A percentile compares a stretch with the other conserved stretches of the same genome.
Conservation (phyloP, 768 basidiomycete species). For the Gautieria morchelliformis region DNA sequence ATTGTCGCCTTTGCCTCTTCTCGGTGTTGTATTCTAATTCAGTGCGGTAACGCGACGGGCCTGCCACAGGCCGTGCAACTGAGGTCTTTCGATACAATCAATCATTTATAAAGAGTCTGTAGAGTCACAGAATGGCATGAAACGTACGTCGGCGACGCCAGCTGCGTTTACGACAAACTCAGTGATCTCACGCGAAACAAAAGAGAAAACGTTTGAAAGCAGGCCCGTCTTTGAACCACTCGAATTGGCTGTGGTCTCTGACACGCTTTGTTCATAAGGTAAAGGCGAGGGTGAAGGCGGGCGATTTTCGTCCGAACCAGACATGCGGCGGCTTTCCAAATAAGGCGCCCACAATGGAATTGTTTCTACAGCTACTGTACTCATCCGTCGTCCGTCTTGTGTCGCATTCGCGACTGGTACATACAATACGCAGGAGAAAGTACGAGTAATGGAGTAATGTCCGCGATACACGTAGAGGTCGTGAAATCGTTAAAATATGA, state of each 20-base stretch:
- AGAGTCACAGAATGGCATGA: not conserved
- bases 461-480: not conserved
- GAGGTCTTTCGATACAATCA: not conserved
- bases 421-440: not conserved
- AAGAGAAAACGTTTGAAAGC: slow-evolving; percentile 55
- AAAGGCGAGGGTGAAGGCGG: not conserved
- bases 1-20: slow-evolving; percentile 1
- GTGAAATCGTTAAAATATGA: slow-evolving; percentile 1
- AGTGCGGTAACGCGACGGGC: not conserved
- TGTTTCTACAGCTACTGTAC: not conserved
- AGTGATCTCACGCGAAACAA: slow-evolving; percentile 61
- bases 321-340: not conserved
- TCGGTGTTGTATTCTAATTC: not conserved
- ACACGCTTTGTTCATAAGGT: not conserved
- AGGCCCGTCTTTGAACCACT: slow-evolving; percentile 25
- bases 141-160: slow-evolving; percentile 23
- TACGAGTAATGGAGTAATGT: slow-evolving; percentile 2
- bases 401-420: not conserved
- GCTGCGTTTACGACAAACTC: slow-evolving; percentile 64
- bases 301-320: not conserved
- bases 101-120: not conserved
- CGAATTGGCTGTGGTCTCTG: not conserved
- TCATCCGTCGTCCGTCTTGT: not conserved
- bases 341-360: not conserved
- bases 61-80: not conserved